Percentiles rank a stretch among this genome's conserved stretches.
These are phyloP conservation scores for Tubosaeta sp. DNA, from an alignment of 768 basidiomycete species.

Conservation along the genomic window DNA sequence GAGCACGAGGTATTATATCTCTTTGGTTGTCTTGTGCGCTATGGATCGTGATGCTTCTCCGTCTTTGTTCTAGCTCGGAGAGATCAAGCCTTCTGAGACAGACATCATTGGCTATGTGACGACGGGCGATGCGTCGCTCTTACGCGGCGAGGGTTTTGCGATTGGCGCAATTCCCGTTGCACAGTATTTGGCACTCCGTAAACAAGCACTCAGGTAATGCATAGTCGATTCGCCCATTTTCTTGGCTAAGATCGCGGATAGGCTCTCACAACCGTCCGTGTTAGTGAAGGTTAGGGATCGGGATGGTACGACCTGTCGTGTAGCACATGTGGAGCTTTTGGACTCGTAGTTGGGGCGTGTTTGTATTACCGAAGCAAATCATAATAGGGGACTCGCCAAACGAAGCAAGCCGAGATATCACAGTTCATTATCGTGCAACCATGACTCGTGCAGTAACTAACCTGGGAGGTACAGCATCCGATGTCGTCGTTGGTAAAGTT, in stretches of 20 bases:
- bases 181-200: constrained; percentile 46
- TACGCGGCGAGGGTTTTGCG: constrained; percentile 71
- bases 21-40: neutral
- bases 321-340: constrained; percentile 42
- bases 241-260: constrained; percentile 1
- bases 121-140: constrained; percentile 78
- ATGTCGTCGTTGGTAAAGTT: constrained; percentile 33
- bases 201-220: constrained; percentile 43
- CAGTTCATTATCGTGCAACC: neutral
- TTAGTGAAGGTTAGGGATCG: constrained; percentile 66
- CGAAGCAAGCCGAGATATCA: too few relatives aligned
- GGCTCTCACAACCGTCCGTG: constrained; percentile 29
- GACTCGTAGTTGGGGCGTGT: constrained; percentile 14
- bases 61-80: constrained; percentile 39
- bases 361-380: neutral
- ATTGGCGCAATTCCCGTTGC: constrained; percentile 68
- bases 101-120: constrained; percentile 78
- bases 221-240: rapidly evolving
- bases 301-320: constrained; percentile 50
- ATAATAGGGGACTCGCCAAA: too few relatives aligned
- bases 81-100: constrained; percentile 37
- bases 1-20: constrained; percentile 27
- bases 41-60: neutral
- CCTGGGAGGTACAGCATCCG: constrained; percentile 37
- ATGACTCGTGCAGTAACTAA: constrained; percentile 31